phyloP scores from a whole-genome alignment of 768 basidiomycete species.

The Termitomyces sp. region DNA sequence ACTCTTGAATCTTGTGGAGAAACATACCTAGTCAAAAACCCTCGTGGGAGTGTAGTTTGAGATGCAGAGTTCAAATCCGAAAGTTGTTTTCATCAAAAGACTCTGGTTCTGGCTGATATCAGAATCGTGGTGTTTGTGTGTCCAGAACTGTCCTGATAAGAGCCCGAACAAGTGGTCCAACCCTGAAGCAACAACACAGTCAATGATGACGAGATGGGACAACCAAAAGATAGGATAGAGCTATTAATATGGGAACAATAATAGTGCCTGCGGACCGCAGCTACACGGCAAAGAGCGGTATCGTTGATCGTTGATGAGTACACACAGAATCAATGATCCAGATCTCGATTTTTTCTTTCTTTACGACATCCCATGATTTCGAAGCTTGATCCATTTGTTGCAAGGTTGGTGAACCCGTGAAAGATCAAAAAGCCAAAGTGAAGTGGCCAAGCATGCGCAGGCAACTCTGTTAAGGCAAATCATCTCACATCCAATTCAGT shows the following conservation, averaged over 20 bases:
- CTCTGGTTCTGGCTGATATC: too few relatives aligned
- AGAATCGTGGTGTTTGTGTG: too few relatives aligned
- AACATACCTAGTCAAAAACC: too few relatives aligned
- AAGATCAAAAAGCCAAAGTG: not conserved
- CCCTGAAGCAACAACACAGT: not conserved
- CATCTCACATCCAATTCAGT: not conserved
- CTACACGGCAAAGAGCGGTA: not conserved
- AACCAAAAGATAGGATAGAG: not conserved
- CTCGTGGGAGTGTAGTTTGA: too few relatives aligned
- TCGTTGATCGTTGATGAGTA: not conserved
- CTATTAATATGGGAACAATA: not conserved
- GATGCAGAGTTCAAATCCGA: too few relatives aligned
- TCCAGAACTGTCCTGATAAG: too few relatives aligned
- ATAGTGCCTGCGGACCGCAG: not conserved
- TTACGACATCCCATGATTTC: not conserved
- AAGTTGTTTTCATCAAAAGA: too few relatives aligned
- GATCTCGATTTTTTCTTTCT: not conserved
- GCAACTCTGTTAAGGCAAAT: not conserved
- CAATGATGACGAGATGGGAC: not conserved
- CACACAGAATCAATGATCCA: not conserved
- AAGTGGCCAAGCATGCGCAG: not conserved
- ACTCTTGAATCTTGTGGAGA: too few relatives aligned
- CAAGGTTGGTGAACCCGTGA: not conserved
- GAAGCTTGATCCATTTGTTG: not conserved
- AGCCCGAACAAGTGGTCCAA: not conserved